Evolutionary conservation across 106 monocot species (phyloP), one percentile per base, ranked within the genome.

Genomic region (Acanthochlamys bracteata): DNA sequence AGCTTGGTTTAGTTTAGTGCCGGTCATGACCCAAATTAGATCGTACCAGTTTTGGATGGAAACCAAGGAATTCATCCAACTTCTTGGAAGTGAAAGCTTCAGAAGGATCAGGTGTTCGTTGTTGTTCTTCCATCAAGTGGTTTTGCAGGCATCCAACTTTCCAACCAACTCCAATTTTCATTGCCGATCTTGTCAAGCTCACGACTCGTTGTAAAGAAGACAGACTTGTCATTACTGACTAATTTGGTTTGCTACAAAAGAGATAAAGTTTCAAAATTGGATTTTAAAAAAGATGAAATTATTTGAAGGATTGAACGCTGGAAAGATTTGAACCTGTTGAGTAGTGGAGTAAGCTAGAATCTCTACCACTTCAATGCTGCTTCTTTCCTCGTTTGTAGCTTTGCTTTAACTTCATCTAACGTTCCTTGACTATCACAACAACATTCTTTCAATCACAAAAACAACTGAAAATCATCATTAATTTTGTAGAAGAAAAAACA

Each of bases 91-190:
- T 69, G 15, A 53, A 65, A 3, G 19, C 22, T n/a, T 66, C 39
- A 23, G 72, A 24, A 13, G 24, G 52, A 17, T 59, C 42, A 39
- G 61, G 24, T 14, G 39, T n/a, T n/a, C n/a, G 47, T 14, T 64
- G 41, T 12, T 27, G 51, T 72, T 79, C 53, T 26, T 81, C 86
- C 79, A 86, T 66, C 13, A 80, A 66, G 20, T 80, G 84, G 80
- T 47, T 80, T 80, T 19, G 80, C 76, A 21, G 84, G 73, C 80
- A 84, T 80, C 80, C 80, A 84, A 14, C 84, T 51, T 19, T 84
- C 85, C n/a, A n/a, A n/a, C n/a, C n/a, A n/a, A n/a, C n/a, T n/a
- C n/a, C n/a, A n/a, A n/a, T n/a, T n/a, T n/a, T n/a, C n/a, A n/a
- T n/a, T n/a, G n/a, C n/a, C 54, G 81, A 53, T 78, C 77, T 24